phyloP scores from a whole-genome alignment of 1,284 basidiomycete species.

The Heterobasidion occidentale region DNA sequence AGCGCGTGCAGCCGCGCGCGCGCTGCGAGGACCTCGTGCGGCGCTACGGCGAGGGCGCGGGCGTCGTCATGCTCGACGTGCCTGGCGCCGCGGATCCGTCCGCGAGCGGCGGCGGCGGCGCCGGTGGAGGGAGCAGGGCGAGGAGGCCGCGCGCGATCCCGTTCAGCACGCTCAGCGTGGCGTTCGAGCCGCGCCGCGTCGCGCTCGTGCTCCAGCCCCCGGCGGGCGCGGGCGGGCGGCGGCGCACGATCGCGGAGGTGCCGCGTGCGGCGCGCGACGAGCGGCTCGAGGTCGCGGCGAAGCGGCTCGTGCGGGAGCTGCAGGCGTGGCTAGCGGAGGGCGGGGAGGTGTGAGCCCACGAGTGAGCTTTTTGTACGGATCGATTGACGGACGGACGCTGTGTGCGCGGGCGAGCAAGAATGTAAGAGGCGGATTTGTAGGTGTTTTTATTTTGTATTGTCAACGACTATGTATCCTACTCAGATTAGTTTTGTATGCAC shows the following conservation, averaged over 20 bases:
- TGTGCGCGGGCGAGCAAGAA: too few species aligned
- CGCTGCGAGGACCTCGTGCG: constrained; percentile 67
- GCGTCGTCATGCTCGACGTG: constrained; percentile 10
- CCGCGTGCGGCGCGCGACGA: constrained; percentile 39
- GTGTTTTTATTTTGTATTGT: too few species aligned
- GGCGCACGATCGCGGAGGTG: constrained; percentile 50
- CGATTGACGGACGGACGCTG: too few species aligned
- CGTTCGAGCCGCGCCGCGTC: constrained; percentile 50
- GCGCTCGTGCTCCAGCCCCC: constrained; percentile 40
- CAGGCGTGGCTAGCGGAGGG: constrained; percentile 9
- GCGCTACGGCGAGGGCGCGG: constrained; percentile 46
- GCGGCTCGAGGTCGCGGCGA: constrained; percentile 50
- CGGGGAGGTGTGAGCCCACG: background rate
- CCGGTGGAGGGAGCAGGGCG: background rate
- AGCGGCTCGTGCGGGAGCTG: constrained; percentile 37
- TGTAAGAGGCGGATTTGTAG: too few species aligned
- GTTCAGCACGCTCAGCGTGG: constrained; percentile 44
- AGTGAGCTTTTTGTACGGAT: too few species aligned
- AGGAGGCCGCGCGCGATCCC: constrained; percentile 26
- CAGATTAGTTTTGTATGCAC: too few species aligned
- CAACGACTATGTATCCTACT: too few species aligned
- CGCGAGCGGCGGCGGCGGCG: constrained; percentile 18
- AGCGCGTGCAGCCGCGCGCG: constrained; percentile 61
- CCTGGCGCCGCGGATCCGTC: constrained; percentile 25
- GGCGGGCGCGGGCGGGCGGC: constrained; percentile 23